Evolutionary conservation across 2,329 filamentous ascomycete species (phyloP), one percentile per base, ranked within the genome.

Genomic region (Myriosclerotinia curreyana): DNA sequence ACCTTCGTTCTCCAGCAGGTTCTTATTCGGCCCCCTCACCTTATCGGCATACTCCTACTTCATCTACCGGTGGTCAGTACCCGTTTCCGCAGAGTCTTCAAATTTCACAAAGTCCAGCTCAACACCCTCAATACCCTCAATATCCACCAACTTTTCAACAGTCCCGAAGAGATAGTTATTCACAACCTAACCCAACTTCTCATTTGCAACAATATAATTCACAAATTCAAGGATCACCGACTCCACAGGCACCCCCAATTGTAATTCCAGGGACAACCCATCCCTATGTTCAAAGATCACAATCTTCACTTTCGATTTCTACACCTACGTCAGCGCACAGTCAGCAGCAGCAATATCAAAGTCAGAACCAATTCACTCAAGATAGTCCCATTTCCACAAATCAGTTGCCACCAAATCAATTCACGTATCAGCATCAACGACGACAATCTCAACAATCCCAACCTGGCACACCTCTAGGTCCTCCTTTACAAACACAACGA

Each of bases 311-410:
- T 63, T 86, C 85, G 15, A 82, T 80, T 34, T 77, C 83, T 14
- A 87, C 85, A 44, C 84, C 84, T n/a, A 86, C 83, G 8, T 86
- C 84, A 48, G 81, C 84, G 20, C 84, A 86, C 54, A 83, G 81
- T 71, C 84, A 86, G 73, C 81, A 81, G 53, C 31, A 50, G 15
- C 61, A 51, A 34, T 38, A 63, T 80, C 15, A 74, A 77, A 53
- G 44, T 80, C 15, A 74, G 77, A 53, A 63, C 62, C 78, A 81
- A 36, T 83, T 81, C 67, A 74, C 73, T 31, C 82, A 84, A 66
- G 80, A 79, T 48, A 87, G 84, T 69, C 85, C 85, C 79, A 65
- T 71, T 25, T 66, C 69, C 49, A 60, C 66, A 20, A 67, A 48
- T 50, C 67, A 69, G 31, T 71, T 69, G 40, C 70, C 72, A 3